These are phyloP conservation scores for Monascus ruber DNA, from an alignment of 2,329 filamentous ascomycete genomes.

Conservation along the genomic window DNA sequence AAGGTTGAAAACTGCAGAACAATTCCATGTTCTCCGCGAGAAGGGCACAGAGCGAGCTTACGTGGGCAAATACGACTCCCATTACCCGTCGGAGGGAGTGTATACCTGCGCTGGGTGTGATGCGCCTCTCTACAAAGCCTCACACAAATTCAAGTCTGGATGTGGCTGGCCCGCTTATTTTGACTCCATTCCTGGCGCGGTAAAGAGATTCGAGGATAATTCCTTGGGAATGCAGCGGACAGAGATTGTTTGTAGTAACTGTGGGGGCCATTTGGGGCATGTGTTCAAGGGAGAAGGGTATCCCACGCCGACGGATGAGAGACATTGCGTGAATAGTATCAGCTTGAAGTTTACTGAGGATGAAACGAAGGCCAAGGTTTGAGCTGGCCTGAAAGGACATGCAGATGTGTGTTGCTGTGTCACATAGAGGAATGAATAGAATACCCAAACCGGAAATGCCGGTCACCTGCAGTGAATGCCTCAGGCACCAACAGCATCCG, in stretches of 20 bases:
- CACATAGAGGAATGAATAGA: no score
- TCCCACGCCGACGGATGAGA: slow-evolving; percentile 78
- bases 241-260: slow-evolving; percentile 91
- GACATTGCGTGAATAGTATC: slow-evolving; percentile 92
- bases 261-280: slow-evolving; percentile 82
- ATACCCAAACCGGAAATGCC: no score
- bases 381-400: not conserved
- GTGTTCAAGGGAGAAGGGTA: slow-evolving; percentile 87
- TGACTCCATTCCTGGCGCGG: slow-evolving; percentile 83
- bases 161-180: slow-evolving; percentile 99
- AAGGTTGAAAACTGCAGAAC: slow-evolving; percentile 46
- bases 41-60: slow-evolving; percentile 81
- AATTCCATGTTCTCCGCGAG: slow-evolving; percentile 85
- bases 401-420: no score
- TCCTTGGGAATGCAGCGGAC: slow-evolving; percentile 72
- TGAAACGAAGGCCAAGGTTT: slow-evolving; percentile 32
- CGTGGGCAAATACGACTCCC: slow-evolving; percentile 77
- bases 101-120: slow-evolving; percentile 83
- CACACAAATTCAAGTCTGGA: slow-evolving; percentile 89
- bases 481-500: slow-evolving; percentile 18
- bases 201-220: slow-evolving; percentile 67
- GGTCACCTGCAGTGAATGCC: slow-evolving; percentile 2
- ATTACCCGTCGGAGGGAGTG: slow-evolving; percentile 61
- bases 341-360: slow-evolving; percentile 74
- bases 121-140: slow-evolving; percentile 80